Evolutionary conservation across 2,329 filamentous ascomycete species (phyloP), one percentile per base, ranked within the genome.

Genomic region (Rutstroemia sp.): DNA sequence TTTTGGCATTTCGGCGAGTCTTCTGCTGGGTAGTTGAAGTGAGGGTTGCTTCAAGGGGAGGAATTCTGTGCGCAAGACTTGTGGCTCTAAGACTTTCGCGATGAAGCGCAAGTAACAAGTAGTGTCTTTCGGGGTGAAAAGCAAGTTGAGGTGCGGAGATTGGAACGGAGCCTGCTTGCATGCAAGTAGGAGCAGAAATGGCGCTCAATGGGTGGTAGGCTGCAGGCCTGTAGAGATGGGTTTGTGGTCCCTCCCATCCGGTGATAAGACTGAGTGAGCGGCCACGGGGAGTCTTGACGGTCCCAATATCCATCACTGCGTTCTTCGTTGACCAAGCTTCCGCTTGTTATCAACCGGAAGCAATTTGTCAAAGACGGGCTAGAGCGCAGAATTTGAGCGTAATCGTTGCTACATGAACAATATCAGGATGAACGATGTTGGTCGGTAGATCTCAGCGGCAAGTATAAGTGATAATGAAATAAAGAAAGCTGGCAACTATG

Each of bases 71-170:
- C 30, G 76, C 71, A 6, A 81, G 65, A 0, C 71, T 65, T 0
- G 67, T 65, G 0, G 74, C 70, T 6, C 69, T 70, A 5, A 57
- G 46, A 38, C 73, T 73, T 51, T 78, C 73, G 5, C 68, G 63
- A 23, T 75, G 71, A 0, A 82, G 71, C 9, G 65, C 67, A 17
- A 67, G 58, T 1, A 72, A 56, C 17, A 82, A 73, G 57, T 80
- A 80, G 6, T 72, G 66, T 12, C 72, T 70, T 61, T 84, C 79
- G 3, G 67, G 65, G 53, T 74, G 71, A 4, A 80, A 34, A n/a
- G 23, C 21, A 16, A n/a, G 17, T 45, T 5, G 23, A 30, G 10
- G 27, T 2, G 4, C 34, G 25, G 38, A 50, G 38, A 17, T 17
- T 9, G 25, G 38, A 27, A 21, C 9, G 16, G 19, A 25, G 25